phyloP scores from a whole-genome alignment of 2,329 filamentous ascomycete genomes.

The Blastomyces emzantsi region DNA sequence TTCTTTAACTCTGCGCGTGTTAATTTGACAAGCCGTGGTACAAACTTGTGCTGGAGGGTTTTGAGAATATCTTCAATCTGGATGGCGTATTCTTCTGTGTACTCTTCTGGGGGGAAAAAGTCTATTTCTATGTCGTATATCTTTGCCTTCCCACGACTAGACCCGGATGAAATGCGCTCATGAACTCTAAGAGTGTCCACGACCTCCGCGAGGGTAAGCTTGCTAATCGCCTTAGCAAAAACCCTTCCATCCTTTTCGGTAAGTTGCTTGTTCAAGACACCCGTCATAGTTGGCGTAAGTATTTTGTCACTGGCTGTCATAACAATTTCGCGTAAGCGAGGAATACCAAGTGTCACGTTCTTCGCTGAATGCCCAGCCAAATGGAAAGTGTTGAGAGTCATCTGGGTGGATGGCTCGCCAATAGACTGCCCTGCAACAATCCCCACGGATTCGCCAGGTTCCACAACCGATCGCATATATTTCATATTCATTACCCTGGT shows the following conservation, averaged over 20 bases:
- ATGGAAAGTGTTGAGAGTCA: constrained; percentile 99
- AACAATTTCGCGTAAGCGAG: constrained; percentile 89
- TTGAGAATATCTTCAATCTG: constrained; percentile 64
- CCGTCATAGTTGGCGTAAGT: constrained; percentile 67
- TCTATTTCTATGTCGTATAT: constrained; percentile 72
- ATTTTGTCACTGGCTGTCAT: constrained; percentile 93
- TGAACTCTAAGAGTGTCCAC: constrained; percentile 71
- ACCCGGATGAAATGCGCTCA: constrained; percentile 67
- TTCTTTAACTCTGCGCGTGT: constrained; percentile 72
- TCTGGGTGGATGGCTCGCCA: constrained; percentile 95
- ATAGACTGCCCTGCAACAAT: constrained; percentile 96
- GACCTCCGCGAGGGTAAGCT: constrained; percentile 73
- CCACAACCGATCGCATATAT: constrained; percentile 83
- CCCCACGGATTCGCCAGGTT: constrained; percentile 92
- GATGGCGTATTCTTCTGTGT: constrained; percentile 78
- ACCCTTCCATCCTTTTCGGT: constrained; percentile 58
- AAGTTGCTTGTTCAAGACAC: constrained; percentile 66
- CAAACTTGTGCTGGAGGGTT: constrained; percentile 71
- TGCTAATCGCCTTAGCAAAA: constrained; percentile 88
- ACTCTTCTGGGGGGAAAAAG: constrained; percentile 79
- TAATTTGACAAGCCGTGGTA: constrained; percentile 60
- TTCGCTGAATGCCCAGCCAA: constrained; percentile 96
- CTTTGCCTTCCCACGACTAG: constrained; percentile 63
- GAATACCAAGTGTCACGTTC: constrained; percentile 98
- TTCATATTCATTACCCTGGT: constrained; percentile 82